Conservation (phyloP, 495 filamentous ascomycete species). For the Penicillium mononematosum region DNA sequence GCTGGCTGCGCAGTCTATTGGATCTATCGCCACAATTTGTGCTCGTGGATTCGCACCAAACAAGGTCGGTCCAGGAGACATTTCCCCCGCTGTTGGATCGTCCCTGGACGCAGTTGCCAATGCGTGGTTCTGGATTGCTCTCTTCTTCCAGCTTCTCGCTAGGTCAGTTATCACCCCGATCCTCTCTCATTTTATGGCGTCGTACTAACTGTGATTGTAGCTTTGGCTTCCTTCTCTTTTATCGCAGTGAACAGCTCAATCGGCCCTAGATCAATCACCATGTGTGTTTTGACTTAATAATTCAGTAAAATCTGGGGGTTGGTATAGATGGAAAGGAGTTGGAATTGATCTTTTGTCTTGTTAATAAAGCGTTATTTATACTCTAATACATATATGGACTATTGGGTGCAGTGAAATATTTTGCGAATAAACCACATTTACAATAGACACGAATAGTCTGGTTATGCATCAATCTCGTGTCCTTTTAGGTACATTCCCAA, state of each 20-base stretch:
- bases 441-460: background rate
- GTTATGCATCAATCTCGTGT: too few relatives aligned
- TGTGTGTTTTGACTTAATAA: background rate
- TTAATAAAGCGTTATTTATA: background rate
- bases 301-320: background rate
- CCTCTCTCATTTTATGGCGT: background rate
- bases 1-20: slow-evolving; percentile 56
- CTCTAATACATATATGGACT: background rate
- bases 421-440: background rate
- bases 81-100: slow-evolving; percentile 58
- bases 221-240: slow-evolving; percentile 24
- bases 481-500: too few relatives aligned
- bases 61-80: slow-evolving; percentile 55
- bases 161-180: slow-evolving; percentile 9
- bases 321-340: background rate
- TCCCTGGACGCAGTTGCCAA: slow-evolving; percentile 43
- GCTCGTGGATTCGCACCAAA: slow-evolving; percentile 59
- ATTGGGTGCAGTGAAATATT: background rate
- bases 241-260: slow-evolving; percentile 24
- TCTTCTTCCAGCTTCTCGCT: slow-evolving; percentile 47
- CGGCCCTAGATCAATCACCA: slow-evolving; percentile 7
- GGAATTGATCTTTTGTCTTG: background rate
- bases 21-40: slow-evolving; percentile 56
- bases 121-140: slow-evolving; percentile 57
- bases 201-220: slow-evolving; percentile 14